phyloP scores from a whole-genome alignment of 768 basidiomycete genomes.

The Myochromella boudieri region DNA sequence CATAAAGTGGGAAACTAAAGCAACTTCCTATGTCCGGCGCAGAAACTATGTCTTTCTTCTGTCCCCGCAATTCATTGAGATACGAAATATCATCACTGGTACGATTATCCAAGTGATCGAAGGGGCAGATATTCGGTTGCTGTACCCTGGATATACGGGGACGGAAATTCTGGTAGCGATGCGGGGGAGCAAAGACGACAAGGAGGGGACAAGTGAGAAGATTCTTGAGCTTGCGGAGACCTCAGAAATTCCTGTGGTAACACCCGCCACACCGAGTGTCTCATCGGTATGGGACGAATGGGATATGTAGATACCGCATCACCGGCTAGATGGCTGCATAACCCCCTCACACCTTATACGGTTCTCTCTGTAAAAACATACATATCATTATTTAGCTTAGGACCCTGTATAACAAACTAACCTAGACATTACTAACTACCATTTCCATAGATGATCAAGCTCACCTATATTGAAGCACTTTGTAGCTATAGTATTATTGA shows the following conservation, averaged over 20 bases:
- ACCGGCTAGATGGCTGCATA: no score
- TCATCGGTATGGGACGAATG: slow-evolving; percentile 69
- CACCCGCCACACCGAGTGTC: slow-evolving; percentile 29
- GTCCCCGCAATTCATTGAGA: slow-evolving; percentile 73
- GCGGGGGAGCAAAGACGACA: slow-evolving; percentile 59
- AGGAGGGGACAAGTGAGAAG: slow-evolving; percentile 56
- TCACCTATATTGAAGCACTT: no score
- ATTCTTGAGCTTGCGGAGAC: slow-evolving; percentile 74
- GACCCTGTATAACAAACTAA: no score
- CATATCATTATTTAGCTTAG: no score
- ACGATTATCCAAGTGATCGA: slow-evolving; percentile 83
- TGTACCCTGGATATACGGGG: slow-evolving; percentile 43
- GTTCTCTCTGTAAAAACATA: no score
- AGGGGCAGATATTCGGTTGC: slow-evolving; percentile 63
- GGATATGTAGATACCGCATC: slow-evolving; percentile 50
- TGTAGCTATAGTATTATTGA: no score
- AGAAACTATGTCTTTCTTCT: slow-evolving; percentile 69
- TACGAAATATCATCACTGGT: slow-evolving; percentile 63
- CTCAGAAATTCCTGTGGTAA: slow-evolving; percentile 44
- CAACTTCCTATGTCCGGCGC: slow-evolving; percentile 59
- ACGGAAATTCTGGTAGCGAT: slow-evolving; percentile 57
- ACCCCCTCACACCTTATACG: no score
- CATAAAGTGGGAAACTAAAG: slow-evolving; percentile 79
- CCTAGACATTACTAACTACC: no score
- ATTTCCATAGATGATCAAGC: no score